Base-by-base conservation (phyloP, 805 yeast genomes). In the Zygosaccharomyces pseudorouxii region DNA sequence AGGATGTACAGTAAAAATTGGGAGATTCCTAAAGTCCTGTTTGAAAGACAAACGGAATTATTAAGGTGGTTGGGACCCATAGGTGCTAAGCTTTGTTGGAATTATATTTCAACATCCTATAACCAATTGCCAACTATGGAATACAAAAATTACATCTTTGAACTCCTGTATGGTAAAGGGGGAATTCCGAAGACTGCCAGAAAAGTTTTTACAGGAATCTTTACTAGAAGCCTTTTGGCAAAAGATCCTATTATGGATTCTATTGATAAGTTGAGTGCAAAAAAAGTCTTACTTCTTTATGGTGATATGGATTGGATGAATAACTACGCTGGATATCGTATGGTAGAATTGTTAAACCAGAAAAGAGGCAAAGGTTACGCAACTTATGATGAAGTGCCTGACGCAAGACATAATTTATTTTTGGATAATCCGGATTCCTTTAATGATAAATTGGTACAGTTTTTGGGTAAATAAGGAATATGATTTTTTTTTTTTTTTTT, bases 241-340 rank as follows among this genome's bases (percentile, higher is more conserved):
- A 77, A 77, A 50, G 77, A 77, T 62, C 93, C 95, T 1, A 72
- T 86, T 47, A 65, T 76, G 55, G 90, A 85, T 59, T 76, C 82
- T 49, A 64, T 81, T 31, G 57, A 62, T 7, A 55, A 61, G 11
- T 64, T 74, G 18, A 57, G 69, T 5, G 63, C 62, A 2, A 55
- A 62, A n/a, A 65, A 70, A 38, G 69, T 76, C 2, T 62, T 80
- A 55, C 50, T 70, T 29, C 39, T 72, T 43, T 86, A 84, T 62
- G 95, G 93, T 0, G 78, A 81, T 53, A 78, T 72, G 53, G 95
- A 86, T 60, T 86, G 86, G 74, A 86, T 85, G 93, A 75, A 80
- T 57, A 64, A 73, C 1, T 73, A 70, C 36, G 84, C 84, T 0
- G 85, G 85, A 1, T 57, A 51, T 35, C 38, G 33, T 42, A 58